phyloP scores from a whole-genome alignment of 345 rosid species.

The Eutrema heterophyllum region DNA sequence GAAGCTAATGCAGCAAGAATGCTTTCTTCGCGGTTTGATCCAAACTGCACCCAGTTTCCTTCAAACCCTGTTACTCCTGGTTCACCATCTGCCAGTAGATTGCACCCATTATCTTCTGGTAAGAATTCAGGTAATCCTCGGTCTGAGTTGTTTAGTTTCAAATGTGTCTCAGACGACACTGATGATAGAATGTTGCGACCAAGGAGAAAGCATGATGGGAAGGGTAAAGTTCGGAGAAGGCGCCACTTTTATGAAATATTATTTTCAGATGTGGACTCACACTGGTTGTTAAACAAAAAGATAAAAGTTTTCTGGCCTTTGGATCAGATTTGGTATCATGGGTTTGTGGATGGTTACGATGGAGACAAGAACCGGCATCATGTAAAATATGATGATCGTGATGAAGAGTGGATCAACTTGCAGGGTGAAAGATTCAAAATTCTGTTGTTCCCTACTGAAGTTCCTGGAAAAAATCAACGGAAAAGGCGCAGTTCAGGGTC shows the following conservation, averaged over 20 bases:
- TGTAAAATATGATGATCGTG: slow-evolving; percentile 93
- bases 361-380: slow-evolving; percentile 75
- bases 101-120: slow-evolving; percentile 39
- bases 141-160: slow-evolving; percentile 41
- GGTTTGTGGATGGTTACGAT: slow-evolving; percentile 73
- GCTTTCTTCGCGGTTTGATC: slow-evolving; percentile 90
- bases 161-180: slow-evolving; percentile 50
- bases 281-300: slow-evolving; percentile 66
- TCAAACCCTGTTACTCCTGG: slow-evolving; percentile 44
- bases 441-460: slow-evolving; percentile 75
- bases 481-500: slow-evolving; percentile 40
- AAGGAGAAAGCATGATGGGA: slow-evolving; percentile 51
- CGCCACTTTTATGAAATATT: slow-evolving; percentile 81
- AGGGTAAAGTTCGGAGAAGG: slow-evolving; percentile 58
- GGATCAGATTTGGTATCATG: slow-evolving; percentile 89
- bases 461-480: slow-evolving; percentile 46
- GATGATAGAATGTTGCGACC: slow-evolving; percentile 76
- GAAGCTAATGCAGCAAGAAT: slow-evolving; percentile 98
- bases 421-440: slow-evolving; percentile 83
- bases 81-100: slow-evolving; percentile 37
- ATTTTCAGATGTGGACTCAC: slow-evolving; percentile 60
- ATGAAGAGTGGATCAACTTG: slow-evolving; percentile 92
- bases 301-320: slow-evolving; percentile 95
- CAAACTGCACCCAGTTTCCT: slow-evolving; percentile 75
- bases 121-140: slow-evolving; percentile 26